Conservation (phyloP, 805 yeast species). For the Wickerhamomyces xylosicus region DNA sequence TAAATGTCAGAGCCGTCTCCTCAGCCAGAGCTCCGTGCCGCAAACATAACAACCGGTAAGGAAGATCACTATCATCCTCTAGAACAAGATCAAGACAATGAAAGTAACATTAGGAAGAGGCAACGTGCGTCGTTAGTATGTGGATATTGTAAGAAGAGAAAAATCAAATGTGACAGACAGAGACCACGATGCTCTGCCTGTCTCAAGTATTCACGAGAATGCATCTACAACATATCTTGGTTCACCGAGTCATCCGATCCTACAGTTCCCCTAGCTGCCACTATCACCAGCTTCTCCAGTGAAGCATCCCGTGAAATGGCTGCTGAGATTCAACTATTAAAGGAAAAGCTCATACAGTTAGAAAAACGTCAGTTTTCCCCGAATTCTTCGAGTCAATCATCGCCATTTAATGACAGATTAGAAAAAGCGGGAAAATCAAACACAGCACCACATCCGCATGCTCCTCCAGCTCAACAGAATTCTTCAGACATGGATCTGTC, state of each 20-base stretch:
- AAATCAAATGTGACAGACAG: constrained; percentile 14
- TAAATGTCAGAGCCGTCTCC: too few relatives aligned
- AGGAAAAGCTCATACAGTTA: background rate
- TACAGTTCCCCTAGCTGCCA: constrained; percentile 1
- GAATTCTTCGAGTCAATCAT: too few relatives aligned
- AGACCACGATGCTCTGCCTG: constrained; percentile 19
- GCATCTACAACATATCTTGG: constrained; percentile 3
- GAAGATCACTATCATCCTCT: too few relatives aligned
- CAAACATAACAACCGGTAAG: too few relatives aligned
- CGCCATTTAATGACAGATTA: too few relatives aligned
- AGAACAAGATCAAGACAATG: too few relatives aligned
- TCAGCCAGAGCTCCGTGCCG: too few relatives aligned
- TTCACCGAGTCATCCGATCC: background rate
- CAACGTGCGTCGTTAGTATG: constrained; percentile 26
- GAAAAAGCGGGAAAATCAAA: background rate
- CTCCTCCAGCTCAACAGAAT: background rate
- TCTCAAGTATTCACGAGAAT: constrained; percentile 11
- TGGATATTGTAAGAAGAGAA: constrained; percentile 22
- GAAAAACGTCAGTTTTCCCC: too few relatives aligned
- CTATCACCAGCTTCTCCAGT: constrained; percentile 4
- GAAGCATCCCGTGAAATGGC: background rate
- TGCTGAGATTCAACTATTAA: background rate
- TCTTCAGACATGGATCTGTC: constrained; percentile 1
- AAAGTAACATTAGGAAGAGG: constrained; percentile 6
- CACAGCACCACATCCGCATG: background rate